phyloP scores from a whole-genome alignment of 805 yeast species.

The Blastobotrys chiropterorum region DNA sequence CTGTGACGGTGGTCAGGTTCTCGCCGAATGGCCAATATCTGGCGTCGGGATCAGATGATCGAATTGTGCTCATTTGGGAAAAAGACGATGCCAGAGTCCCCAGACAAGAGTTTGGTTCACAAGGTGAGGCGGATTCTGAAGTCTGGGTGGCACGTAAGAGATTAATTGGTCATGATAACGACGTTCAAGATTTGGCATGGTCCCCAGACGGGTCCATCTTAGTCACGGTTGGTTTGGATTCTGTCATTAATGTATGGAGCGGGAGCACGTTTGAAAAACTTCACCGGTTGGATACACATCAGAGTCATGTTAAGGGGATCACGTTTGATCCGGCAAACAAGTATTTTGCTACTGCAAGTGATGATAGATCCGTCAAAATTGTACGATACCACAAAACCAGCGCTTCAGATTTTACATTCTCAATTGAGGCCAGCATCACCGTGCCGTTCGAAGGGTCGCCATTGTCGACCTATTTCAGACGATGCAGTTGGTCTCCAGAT shows the following conservation, averaged over 20 bases:
- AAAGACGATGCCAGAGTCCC: constrained; percentile 61
- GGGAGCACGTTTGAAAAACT: constrained; percentile 87
- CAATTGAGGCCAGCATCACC: constrained; percentile 74
- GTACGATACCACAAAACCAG: constrained; percentile 77
- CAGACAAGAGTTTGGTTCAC: constrained; percentile 60
- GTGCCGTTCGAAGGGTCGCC: constrained; percentile 89
- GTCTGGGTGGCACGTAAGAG: constrained; percentile 93
- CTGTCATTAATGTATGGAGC: constrained; percentile 90
- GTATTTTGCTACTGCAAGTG: constrained; percentile 94
- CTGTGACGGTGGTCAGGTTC: constrained; percentile 88
- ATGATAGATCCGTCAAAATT: constrained; percentile 84
- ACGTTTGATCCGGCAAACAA: constrained; percentile 98
- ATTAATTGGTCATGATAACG: constrained; percentile 94
- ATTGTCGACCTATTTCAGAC: constrained; percentile 76
- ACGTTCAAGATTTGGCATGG: constrained; percentile 97
- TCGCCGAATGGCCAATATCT: constrained; percentile 87
- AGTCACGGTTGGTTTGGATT: constrained; percentile 91
- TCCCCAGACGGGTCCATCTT: constrained; percentile 87
- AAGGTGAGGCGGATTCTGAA: constrained; percentile 62
- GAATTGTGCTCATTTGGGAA: constrained; percentile 88
- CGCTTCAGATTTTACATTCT: constrained; percentile 65
- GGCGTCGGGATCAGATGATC: constrained; percentile 94
- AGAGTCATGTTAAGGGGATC: constrained; percentile 92
- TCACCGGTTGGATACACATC: constrained; percentile 86
- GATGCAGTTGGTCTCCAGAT: constrained; percentile 69